These are phyloP conservation scores for Citrus australasica DNA, from an alignment of 345 rosid genomes.

Conservation along the genomic window DNA sequence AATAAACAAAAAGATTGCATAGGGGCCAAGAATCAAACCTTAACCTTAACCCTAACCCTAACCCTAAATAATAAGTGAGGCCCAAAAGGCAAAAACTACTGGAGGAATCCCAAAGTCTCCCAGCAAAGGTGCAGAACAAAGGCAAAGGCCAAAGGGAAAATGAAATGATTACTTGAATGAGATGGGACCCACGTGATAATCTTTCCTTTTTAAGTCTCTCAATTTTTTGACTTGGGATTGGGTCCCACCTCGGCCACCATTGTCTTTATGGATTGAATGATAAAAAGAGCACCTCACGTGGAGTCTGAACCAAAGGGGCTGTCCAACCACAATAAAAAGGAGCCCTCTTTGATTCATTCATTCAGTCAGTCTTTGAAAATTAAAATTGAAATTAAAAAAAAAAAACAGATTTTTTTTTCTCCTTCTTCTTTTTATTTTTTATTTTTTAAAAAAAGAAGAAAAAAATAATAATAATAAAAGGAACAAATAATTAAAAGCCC, in stretches of 20 bases:
- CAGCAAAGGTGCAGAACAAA: conserved; percentile 53
- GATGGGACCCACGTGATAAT: conserved; percentile 44
- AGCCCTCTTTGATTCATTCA: conserved; percentile 17
- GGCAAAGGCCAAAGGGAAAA: conserved; percentile 44
- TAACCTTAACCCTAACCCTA: background rate
- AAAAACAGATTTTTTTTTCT: background rate
- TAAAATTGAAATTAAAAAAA: too few relatives aligned
- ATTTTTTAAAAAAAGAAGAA: background rate
- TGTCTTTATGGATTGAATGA: conserved; percentile 99
- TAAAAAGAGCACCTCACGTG: conserved; percentile 99
- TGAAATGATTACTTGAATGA: conserved; percentile 86
- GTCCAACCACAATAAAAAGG: conserved; percentile 64
- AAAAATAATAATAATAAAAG: background rate
- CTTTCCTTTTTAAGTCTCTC: conserved; percentile 40
- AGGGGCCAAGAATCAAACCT: background rate
- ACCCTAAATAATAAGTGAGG: background rate
- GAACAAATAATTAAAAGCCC: conserved; percentile 4
- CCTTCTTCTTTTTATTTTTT: background rate
- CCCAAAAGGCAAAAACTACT: conserved; percentile 1
- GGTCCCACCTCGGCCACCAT: conserved; percentile 75
- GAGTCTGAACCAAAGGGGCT: conserved; percentile 94
- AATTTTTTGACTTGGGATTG: conserved; percentile 59
- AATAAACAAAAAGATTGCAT: background rate
- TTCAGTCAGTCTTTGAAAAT: background rate
- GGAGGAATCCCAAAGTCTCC: conserved; percentile 44